These are phyloP conservation scores for Pythium phragmiticola DNA, from an alignment of 352 stramenopile genomes.

Conservation along the genomic window DNA sequence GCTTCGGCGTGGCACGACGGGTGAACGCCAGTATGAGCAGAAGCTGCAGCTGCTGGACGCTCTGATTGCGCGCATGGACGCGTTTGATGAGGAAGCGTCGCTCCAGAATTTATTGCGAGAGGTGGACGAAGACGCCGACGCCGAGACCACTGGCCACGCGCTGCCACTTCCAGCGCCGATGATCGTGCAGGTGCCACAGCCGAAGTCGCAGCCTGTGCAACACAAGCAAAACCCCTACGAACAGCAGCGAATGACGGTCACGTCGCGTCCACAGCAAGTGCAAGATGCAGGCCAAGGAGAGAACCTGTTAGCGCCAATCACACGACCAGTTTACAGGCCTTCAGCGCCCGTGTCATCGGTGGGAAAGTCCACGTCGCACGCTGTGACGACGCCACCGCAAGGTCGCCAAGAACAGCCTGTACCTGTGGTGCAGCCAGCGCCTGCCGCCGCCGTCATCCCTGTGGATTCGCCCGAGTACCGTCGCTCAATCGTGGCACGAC, in stretches of 20 bases:
- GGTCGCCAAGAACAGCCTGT: background rate
- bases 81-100: conserved; percentile 10
- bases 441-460: background rate
- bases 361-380: background rate
- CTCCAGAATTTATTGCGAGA: conserved; percentile 11
- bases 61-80: conserved; percentile 22
- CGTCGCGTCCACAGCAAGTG: background rate
- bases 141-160: background rate
- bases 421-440: background rate
- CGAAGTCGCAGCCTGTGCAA: background rate
- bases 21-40: conserved; percentile 9
- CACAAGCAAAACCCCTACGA: too few relatives aligned
- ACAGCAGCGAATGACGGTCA: background rate
- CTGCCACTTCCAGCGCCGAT: background rate
- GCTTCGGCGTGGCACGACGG: conserved; percentile 9
- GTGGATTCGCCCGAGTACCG: conserved; percentile 3
- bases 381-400: background rate
- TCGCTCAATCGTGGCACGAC: background rate
- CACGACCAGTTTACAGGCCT: background rate
- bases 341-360: background rate
- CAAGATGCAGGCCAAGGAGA: background rate
- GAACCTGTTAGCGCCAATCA: background rate
- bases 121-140: conserved; percentile 8
- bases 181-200: background rate
- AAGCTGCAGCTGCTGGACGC: conserved; percentile 19